Conservation (phyloP, 495 filamentous ascomycete genomes). For the Neurospora sp. region DNA sequence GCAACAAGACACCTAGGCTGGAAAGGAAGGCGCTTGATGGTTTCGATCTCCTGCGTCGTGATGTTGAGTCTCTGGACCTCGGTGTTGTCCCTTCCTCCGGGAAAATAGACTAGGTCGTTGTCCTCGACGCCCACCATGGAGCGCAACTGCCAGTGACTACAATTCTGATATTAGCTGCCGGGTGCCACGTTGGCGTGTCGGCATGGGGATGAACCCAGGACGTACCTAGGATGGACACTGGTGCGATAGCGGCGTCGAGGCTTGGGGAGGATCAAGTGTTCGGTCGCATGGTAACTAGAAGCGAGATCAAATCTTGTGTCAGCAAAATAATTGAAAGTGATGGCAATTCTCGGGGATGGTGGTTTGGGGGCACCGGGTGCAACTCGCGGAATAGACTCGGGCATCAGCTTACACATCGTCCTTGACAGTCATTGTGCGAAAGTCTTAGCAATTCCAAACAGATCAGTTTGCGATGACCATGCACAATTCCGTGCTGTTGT, state of each 20-base stretch:
- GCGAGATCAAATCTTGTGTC: neutral
- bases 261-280: conserved; percentile 49
- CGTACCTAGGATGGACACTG: conserved; percentile 63
- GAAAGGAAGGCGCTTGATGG: conserved; percentile 71
- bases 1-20: conserved; percentile 75
- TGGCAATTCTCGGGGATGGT: neutral
- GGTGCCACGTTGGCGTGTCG: conserved; percentile 7
- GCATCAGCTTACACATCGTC: conserved; percentile 36
- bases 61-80: conserved; percentile 68
- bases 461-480: neutral
- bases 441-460: conserved; percentile 8
- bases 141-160: conserved; percentile 84
- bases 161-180: conserved; percentile 1
- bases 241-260: conserved; percentile 68
- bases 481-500: neutral
- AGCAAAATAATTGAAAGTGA: neutral
- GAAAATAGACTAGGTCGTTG: conserved; percentile 72
- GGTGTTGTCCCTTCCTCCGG: conserved; percentile 44
- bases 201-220: conserved; percentile 11
- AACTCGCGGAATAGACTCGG: neutral
- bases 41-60: conserved; percentile 58
- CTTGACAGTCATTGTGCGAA: conserved; percentile 39
- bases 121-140: conserved; percentile 78
- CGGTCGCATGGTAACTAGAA: conserved; percentile 32
- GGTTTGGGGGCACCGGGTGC: neutral